Percentiles rank a stretch among this genome's conserved stretches.
These are phyloP conservation scores for Terana coerulea DNA, from an alignment of 768 basidiomycete species.

Conservation along the genomic window DNA sequence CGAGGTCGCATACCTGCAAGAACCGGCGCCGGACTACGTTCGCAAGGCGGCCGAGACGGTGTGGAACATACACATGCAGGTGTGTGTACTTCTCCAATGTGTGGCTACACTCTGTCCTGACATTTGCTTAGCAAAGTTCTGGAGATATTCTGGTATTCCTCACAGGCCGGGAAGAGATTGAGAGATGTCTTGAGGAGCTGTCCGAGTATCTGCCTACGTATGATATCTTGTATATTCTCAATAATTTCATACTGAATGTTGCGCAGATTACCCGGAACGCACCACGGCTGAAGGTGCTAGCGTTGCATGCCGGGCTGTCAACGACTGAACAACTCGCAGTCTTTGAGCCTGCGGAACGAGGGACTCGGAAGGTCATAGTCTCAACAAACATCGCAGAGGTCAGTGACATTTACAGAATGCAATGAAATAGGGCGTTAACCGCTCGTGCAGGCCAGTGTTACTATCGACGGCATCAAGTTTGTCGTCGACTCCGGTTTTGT, in stretches of 20 bases:
- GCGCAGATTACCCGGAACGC: conserved; percentile 51
- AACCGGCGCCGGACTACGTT: conserved; percentile 79
- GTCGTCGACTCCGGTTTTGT: conserved; percentile 95
- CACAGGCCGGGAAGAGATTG: conserved; percentile 96
- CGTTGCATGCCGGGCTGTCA: conserved; percentile 86
- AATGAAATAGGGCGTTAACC: not conserved
- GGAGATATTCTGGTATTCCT: conserved; percentile 95
- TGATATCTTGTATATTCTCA: conserved; percentile 15
- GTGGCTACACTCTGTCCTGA: not conserved
- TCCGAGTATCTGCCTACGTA: conserved; percentile 76
- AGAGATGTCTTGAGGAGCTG: conserved; percentile 77
- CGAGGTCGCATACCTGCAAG: conserved; percentile 81
- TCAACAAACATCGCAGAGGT: conserved; percentile 97
- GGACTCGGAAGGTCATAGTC: conserved; percentile 84
- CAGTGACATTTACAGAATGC: conserved; percentile 10
- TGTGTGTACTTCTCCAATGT: conserved; percentile 27
- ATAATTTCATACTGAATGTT: not conserved
- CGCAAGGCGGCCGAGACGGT: conserved; percentile 77
- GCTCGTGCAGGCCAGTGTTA: conserved; percentile 78
- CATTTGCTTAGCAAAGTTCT: conserved; percentile 54
- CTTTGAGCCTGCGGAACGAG: conserved; percentile 73
- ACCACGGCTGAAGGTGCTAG: conserved; percentile 58
- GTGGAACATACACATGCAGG: conserved; percentile 80
- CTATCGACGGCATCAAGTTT: conserved; percentile 92
- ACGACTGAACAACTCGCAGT: conserved; percentile 85